Evolutionary conservation across 345 rosid species (phyloP).

Genomic region (Dipteronia sinensis): DNA sequence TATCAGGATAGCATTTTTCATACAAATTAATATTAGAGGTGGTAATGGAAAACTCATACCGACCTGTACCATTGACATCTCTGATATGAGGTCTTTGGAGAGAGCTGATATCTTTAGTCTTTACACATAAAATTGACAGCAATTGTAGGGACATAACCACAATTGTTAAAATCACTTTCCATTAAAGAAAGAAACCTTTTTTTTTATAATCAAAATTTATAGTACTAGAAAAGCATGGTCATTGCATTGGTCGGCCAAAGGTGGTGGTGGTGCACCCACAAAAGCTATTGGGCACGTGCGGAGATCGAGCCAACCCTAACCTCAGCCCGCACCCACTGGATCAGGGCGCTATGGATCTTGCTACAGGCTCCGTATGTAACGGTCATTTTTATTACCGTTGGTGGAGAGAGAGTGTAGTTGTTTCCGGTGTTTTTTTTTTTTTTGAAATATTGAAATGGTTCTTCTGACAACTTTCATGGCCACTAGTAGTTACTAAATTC

Average conservation of each 20-base stretch:
- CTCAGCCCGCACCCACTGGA: conserved; percentile 24
- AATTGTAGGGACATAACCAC: no score
- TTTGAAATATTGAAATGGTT: conserved; percentile 24
- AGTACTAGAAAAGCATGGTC: neutral
- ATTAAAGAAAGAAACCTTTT: neutral
- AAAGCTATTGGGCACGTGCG: conserved; percentile 22
- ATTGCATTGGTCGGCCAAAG: conserved; percentile 16
- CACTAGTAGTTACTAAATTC: neutral
- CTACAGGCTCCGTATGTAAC: conserved; percentile 31
- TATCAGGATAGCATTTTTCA: no score
- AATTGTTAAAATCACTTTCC: neutral
- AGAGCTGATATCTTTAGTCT: no score
- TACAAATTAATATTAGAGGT: no score
- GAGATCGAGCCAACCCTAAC: neutral
- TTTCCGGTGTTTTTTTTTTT: neutral
- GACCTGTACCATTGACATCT: no score
- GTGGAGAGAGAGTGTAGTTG: neutral
- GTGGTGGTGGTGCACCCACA: conserved; percentile 5
- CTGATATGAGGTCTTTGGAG: no score
- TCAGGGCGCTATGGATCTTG: conserved; percentile 16
- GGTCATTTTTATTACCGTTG: conserved; percentile 53
- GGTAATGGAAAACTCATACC: no score
- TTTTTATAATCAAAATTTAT: neutral
- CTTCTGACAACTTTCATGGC: neutral
- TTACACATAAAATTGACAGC: neutral